Evolutionary conservation across 2,329 filamentous ascomycete genomes (phyloP).

Genomic region (Cladosporium colombiae): DNA sequence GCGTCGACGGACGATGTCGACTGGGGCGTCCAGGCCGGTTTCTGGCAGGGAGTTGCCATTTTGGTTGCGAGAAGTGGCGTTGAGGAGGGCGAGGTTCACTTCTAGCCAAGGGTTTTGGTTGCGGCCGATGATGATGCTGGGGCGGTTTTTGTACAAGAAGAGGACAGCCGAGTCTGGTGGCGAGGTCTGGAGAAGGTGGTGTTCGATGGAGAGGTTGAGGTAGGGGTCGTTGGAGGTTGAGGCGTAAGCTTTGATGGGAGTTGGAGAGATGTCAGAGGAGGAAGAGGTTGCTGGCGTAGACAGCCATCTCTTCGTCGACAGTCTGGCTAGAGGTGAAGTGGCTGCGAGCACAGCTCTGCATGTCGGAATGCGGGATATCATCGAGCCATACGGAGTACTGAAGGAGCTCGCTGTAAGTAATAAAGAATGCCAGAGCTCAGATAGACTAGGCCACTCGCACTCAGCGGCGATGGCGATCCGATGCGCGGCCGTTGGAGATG

Average conservation of each 20-base stretch:
- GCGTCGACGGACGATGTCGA: conserved; percentile 75
- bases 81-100: conserved; percentile 69
- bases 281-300: conserved; percentile 23
- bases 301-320: conserved; percentile 26
- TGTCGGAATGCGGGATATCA: conserved; percentile 30
- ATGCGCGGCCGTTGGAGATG: conserved; percentile 15
- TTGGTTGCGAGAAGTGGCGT: conserved; percentile 39
- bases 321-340: conserved; percentile 18
- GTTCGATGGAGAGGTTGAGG: conserved; percentile 91
- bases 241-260: conserved; percentile 48
- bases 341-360: conserved; percentile 27
- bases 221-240: conserved; percentile 68
- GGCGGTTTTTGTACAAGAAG: conserved; percentile 84
- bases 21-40: conserved; percentile 38
- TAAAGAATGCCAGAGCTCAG: background rate
- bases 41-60: conserved; percentile 6
- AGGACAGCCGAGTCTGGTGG: conserved; percentile 73
- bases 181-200: conserved; percentile 77
- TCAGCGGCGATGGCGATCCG: background rate
- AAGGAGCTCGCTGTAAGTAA: background rate
- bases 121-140: conserved; percentile 86
- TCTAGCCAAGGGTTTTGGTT: conserved; percentile 99
- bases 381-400: conserved; percentile 27
- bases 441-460: background rate
- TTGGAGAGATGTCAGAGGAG: conserved; percentile 23